Evolutionary conservation across 2,329 filamentous ascomycete genomes (phyloP).

Genomic region (Diaporthe velutina): DNA sequence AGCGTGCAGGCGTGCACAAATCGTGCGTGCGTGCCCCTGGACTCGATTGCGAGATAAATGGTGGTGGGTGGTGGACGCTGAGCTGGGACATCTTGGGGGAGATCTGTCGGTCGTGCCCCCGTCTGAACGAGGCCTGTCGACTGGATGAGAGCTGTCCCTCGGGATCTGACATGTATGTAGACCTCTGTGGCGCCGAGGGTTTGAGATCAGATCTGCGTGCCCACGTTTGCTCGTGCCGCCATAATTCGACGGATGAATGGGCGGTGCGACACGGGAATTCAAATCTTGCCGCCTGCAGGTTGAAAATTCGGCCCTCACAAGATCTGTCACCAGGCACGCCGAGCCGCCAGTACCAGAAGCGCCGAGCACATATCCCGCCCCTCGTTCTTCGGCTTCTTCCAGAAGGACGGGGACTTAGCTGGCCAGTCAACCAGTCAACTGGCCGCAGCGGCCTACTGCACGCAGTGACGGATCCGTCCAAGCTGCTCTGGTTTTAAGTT

Average conservation of each 20-base stretch:
- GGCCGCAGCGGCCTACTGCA: conserved; percentile 15
- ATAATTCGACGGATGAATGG: not conserved
- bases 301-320: not conserved
- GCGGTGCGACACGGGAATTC: conserved; percentile 13
- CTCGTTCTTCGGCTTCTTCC: conserved; percentile 30
- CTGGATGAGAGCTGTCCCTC: conserved; percentile 31
- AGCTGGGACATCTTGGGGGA: not conserved
- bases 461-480: conserved; percentile 25
- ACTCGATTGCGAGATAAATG: not conserved
- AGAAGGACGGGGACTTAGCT: conserved; percentile 10
- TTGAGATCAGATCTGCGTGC: conserved; percentile 34
- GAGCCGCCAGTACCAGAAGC: conserved; percentile 26
- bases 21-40: conserved; percentile 16
- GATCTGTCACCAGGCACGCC: conserved; percentile 6
- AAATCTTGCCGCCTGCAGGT: conserved; percentile 25
- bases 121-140: conserved; percentile 8
- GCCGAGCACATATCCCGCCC: not conserved
- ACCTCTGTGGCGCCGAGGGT: conserved; percentile 34
- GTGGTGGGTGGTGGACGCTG: not conserved
- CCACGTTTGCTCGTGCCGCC: conserved; percentile 30
- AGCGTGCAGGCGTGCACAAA: conserved; percentile 12
- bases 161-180: conserved; percentile 3
- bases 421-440: not conserved
- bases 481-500: conserved; percentile 26
- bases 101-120: not conserved